Evolutionary conservation across 768 basidiomycete genomes (phyloP), one percentile per base, ranked within the genome.

Genomic region (Boletus sp.): DNA sequence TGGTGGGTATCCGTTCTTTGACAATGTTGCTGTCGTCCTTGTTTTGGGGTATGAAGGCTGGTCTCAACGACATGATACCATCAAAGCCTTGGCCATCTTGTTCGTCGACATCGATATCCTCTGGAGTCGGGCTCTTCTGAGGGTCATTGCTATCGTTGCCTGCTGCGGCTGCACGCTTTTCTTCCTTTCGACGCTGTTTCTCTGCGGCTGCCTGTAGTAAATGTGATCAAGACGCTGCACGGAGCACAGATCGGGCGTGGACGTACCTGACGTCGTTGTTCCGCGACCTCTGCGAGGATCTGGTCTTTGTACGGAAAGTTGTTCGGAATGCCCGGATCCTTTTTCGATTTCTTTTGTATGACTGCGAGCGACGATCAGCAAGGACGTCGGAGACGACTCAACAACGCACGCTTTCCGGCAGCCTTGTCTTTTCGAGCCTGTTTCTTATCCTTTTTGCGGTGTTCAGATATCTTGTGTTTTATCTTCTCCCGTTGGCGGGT

Each of bases 221-320:
- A 59, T n/a, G 1, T 18, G 29, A 44, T 56, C 33, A 56, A 47
- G 5, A 47, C 4, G 6, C 44, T 1, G 24, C 14, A 40, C 17
- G 15, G 29, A 12, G 15, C 5, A 42, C 3, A 15, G 20, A 50
- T 15, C 20, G 29, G 42, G 47, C 17, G 2, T 45, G 40, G 52
- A 32, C 41, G 18, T 65, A 94, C 93, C 60, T 79, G 73, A 66
- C 90, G 79, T 59, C 93, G 85, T 67, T 91, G 82, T 64, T 90
- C 90, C 45, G 87, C 87, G 50, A 96, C 81, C 66, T 98, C 94
- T 5, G 93, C 94, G 30, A 98, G 77, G 60, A 98, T 89, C 73
- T 93, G 87, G 66, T 95, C 94, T 74, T 96, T 98, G 80, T 87
- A 94, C 5, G 92, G 94, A 75, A 94, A 94, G 57, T 85, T 86